Evolutionary conservation across 768 basidiomycete genomes (phyloP).

Genomic region (Stropharia rugosoannulata): DNA sequence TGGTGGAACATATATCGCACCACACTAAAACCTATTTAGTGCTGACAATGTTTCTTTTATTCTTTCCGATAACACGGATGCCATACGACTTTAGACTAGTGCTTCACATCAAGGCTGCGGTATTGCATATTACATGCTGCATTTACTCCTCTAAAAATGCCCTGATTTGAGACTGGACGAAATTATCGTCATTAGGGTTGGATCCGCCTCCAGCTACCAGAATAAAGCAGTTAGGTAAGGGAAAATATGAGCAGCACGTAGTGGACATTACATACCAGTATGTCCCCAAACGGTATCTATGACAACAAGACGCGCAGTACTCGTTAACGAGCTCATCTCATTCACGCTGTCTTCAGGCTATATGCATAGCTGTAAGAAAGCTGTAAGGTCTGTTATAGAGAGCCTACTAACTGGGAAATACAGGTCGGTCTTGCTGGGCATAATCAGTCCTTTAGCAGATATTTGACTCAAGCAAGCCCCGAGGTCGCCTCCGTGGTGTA

Average conservation of each 20-base stretch:
- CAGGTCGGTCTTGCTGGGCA: constrained; percentile 60
- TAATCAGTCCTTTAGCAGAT: constrained; percentile 51
- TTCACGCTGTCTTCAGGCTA: constrained; percentile 55
- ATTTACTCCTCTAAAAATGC: constrained; percentile 41
- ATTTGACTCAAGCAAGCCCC: constrained; percentile 38
- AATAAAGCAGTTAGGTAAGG: background rate
- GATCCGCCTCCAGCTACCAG: constrained; percentile 42
- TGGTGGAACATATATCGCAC: constrained; percentile 7
- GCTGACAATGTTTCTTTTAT: background rate
- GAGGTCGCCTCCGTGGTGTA: constrained; percentile 43
- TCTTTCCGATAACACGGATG: background rate
- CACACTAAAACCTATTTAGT: background rate
- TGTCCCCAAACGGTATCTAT: constrained; percentile 62
- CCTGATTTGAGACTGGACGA: constrained; percentile 39
- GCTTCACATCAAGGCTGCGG: background rate
- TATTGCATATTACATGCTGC: background rate
- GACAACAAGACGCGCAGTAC: constrained; percentile 43
- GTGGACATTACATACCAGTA: constrained; percentile 34
- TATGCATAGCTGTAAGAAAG: background rate
- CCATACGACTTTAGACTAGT: no score
- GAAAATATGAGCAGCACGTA: no score
- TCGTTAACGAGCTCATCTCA: constrained; percentile 42
- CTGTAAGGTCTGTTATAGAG: background rate
- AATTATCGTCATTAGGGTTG: constrained; percentile 35
- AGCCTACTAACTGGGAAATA: constrained; percentile 46